Conservation (phyloP, 202 grass and related monocot species). For the Carex arenaria region DNA sequence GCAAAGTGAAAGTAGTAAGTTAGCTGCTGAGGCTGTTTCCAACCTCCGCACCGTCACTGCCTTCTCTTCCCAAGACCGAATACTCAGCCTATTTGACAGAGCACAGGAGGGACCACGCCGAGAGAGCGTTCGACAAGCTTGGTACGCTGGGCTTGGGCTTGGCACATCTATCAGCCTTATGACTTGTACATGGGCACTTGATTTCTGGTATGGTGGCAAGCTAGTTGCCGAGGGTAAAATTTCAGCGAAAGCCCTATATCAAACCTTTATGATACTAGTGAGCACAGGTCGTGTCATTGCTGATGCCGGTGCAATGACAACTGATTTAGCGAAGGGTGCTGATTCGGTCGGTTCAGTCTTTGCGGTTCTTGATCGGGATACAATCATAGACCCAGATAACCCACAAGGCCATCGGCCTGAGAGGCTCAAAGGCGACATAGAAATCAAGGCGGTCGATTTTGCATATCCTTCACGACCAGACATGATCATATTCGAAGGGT, state of each 20-base stretch:
- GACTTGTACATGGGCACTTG: slow-evolving; percentile 73
- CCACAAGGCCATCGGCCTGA: slow-evolving; percentile 42
- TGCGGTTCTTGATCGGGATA: slow-evolving; percentile 64
- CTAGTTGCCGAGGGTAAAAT: slow-evolving; percentile 53
- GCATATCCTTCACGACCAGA: slow-evolving; percentile 69
- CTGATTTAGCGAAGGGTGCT: slow-evolving; percentile 87
- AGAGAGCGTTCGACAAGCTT: slow-evolving; percentile 78
- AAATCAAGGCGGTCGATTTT: slow-evolving; percentile 65
- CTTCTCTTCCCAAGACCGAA: slow-evolving; percentile 84
- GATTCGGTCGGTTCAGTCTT: slow-evolving; percentile 76
- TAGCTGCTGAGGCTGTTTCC: slow-evolving; percentile 83
- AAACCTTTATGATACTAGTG: slow-evolving; percentile 82
- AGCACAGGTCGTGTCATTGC: slow-evolving; percentile 91
- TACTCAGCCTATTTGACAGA: slow-evolving; percentile 56
- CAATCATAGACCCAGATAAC: slow-evolving; percentile 79
- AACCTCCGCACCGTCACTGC: slow-evolving; percentile 87
- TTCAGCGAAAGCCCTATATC: slow-evolving; percentile 60
- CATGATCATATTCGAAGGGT: slow-evolving; percentile 62
- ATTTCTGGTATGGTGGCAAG: slow-evolving; percentile 86
- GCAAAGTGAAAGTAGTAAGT: slow-evolving; percentile 79
- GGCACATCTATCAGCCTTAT: slow-evolving; percentile 68
- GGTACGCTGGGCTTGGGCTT: slow-evolving; percentile 72
- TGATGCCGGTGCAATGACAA: slow-evolving; percentile 87
- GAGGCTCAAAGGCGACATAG: slow-evolving; percentile 58
- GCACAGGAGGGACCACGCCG: slow-evolving; percentile 59